Conservation (phyloP, 495 filamentous ascomycete species). For the Aspergillus coremiiformis region DNA sequence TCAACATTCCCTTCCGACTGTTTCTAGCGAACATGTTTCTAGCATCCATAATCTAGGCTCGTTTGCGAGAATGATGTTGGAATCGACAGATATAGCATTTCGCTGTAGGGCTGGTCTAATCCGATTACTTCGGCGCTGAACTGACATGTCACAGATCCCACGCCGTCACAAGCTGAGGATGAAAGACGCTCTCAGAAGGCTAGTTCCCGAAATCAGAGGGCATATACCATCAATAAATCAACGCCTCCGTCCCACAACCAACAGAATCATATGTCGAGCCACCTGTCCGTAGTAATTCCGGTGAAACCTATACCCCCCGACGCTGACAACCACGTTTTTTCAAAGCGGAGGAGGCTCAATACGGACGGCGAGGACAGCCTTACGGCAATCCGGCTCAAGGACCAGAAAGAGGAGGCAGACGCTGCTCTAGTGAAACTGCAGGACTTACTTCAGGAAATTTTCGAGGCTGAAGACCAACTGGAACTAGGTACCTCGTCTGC, state of each 20-base stretch:
- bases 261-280: slow-evolving; percentile 17
- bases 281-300: slow-evolving; percentile 35
- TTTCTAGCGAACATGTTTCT: slow-evolving; percentile 16
- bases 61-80: slow-evolving; percentile 53
- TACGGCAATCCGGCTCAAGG: slow-evolving; percentile 37
- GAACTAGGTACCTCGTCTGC: slow-evolving; percentile 40
- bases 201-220: slow-evolving; percentile 18
- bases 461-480: slow-evolving; percentile 67
- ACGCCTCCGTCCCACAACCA: slow-evolving; percentile 12
- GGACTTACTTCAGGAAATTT: slow-evolving; percentile 62
- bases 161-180: slow-evolving; percentile 22
- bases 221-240: slow-evolving; percentile 16
- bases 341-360: slow-evolving; percentile 30
- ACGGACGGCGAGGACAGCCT: slow-evolving; percentile 20
- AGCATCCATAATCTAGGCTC: slow-evolving; percentile 37
- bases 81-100: slow-evolving; percentile 48
- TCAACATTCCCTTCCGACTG: slow-evolving; percentile 14
- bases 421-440: slow-evolving; percentile 59
- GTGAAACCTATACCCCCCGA: slow-evolving; percentile 25
- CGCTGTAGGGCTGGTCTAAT: slow-evolving; percentile 37
- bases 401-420: slow-evolving; percentile 76
- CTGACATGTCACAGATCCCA: slow-evolving; percentile 32
- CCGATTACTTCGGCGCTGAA: background rate
- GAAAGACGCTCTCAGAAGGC: slow-evolving; percentile 15
- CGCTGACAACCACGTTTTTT: slow-evolving; percentile 9